A percentile compares a stretch with the other conserved stretches of the same genome.
Conservation (phyloP, 768 basidiomycete species). For the Ramaria rubella region DNA sequence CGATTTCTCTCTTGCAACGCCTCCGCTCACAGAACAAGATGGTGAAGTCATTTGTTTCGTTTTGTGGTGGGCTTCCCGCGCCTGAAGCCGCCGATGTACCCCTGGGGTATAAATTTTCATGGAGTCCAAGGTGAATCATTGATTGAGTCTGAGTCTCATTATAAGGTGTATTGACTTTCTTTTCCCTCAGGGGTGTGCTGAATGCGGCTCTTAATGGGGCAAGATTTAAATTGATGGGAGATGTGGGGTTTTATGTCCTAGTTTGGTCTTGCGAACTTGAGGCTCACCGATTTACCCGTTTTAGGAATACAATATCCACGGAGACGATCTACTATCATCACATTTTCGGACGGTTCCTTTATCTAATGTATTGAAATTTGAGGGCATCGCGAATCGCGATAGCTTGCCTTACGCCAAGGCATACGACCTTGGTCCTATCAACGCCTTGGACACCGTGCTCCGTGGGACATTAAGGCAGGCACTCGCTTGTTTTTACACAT, state of each 20-base stretch:
- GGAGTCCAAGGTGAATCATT: conserved; percentile 53
- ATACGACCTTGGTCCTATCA: conserved; percentile 48
- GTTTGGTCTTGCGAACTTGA: not conserved
- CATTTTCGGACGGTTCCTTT: conserved; percentile 66
- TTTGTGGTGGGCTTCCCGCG: conserved; percentile 89
- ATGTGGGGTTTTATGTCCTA: conserved; percentile 35
- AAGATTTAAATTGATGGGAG: conserved; percentile 47
- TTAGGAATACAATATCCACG: conserved; percentile 35
- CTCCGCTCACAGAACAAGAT: conserved; percentile 46
- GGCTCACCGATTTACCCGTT: not conserved
- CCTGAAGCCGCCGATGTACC: conserved; percentile 62
- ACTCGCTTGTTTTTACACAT: not conserved
- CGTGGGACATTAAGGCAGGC: conserved; percentile 77
- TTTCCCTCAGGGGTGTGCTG: conserved; percentile 60
- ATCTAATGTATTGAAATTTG: conserved; percentile 54
- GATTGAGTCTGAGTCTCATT: not conserved
- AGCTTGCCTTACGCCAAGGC: conserved; percentile 62
- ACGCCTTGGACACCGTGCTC: conserved; percentile 55
- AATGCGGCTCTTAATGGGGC: conserved; percentile 73
- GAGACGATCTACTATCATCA: conserved; percentile 45
- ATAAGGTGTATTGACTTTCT: not conserved
- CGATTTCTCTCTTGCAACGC: conserved; percentile 57
- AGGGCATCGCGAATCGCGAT: conserved; percentile 84
- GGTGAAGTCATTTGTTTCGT: conserved; percentile 73
- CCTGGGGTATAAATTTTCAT: conserved; percentile 88